Evolutionary conservation across 257 asterid species (phyloP).

Genomic region (Lycium barbarum): DNA sequence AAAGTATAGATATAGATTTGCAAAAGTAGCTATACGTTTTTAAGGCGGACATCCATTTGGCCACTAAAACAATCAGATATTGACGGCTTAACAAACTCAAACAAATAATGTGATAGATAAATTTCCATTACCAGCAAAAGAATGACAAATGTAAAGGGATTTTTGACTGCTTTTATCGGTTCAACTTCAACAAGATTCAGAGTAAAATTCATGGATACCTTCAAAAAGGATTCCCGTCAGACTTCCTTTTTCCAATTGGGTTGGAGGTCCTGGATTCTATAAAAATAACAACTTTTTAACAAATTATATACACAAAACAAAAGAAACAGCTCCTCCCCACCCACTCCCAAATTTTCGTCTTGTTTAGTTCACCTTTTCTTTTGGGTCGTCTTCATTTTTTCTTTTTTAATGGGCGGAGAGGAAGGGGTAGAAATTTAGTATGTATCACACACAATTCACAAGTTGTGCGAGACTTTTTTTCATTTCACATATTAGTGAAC

Average conservation of each 20-base stretch:
- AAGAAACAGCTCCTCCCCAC: neutral
- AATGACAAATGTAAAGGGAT: neutral
- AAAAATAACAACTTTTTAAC: neutral
- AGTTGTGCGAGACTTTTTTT: neutral
- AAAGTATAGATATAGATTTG: neutral
- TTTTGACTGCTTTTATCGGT: neutral
- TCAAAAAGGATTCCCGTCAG: neutral
- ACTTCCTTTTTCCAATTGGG: slow-evolving; percentile 13
- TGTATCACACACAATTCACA: neutral
- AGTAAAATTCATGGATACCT: neutral
- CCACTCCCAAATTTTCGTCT: neutral
- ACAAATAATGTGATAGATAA: neutral
- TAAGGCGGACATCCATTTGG: neutral
- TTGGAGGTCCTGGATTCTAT: slow-evolving; percentile 22
- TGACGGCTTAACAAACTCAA: neutral
- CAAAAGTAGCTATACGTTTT: neutral
- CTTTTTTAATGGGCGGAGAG: neutral
- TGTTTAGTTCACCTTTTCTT: neutral
- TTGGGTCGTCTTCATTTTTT: neutral
- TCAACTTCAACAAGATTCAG: neutral
- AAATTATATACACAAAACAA: neutral
- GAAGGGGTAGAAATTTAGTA: neutral
- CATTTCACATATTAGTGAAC: neutral
- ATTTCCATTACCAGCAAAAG: neutral
- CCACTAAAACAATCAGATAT: neutral